These are phyloP conservation scores for Quercus phellos DNA, from an alignment of 331 rosid species.

Conservation along the genomic window DNA sequence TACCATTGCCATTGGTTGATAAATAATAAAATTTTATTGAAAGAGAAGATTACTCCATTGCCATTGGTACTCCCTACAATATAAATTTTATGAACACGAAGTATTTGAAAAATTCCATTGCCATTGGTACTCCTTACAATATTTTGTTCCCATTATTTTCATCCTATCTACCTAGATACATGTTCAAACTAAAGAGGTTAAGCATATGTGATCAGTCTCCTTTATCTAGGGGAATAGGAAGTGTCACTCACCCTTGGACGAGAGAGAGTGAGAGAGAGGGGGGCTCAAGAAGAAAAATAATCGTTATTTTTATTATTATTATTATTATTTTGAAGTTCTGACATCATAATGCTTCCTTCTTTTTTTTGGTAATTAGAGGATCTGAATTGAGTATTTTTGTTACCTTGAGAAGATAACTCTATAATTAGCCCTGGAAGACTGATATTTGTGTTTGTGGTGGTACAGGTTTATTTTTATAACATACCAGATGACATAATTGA, in stretches of 20 bases:
- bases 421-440: neutral
- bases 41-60: no score
- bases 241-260: no score
- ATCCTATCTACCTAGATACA: neutral
- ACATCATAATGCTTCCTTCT: neutral
- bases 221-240: no score
- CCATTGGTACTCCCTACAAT: no score
- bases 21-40: no score
- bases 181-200: neutral
- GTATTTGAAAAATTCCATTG: no score
- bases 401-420: neutral
- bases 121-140: neutral
- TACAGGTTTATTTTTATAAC: conserved; percentile 78
- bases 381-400: neutral
- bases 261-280: no score
- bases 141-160: neutral
- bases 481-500: conserved; percentile 79
- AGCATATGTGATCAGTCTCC: neutral
- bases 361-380: neutral
- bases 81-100: no score
- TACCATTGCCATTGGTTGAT: neutral
- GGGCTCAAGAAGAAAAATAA: neutral
- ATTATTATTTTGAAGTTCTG: neutral
- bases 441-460: conserved; percentile 21
- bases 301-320: no score